Conservation (phyloP, 805 yeast genomes). For the Kodamaea kakaduensis region DNA sequence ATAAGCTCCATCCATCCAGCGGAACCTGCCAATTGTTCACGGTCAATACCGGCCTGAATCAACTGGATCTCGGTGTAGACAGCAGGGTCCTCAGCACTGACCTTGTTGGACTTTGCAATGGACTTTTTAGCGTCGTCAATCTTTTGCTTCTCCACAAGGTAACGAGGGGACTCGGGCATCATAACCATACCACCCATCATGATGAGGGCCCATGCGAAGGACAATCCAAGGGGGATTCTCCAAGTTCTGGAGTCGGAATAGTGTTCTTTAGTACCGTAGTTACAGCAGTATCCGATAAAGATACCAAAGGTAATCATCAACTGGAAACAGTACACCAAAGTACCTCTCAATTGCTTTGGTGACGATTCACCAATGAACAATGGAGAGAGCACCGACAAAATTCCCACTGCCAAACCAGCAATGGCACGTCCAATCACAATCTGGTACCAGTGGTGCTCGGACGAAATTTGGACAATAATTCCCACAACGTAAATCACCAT, state of each 20-base stretch:
- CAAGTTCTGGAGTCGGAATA: constrained; percentile 22
- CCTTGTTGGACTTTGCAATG: constrained; percentile 23
- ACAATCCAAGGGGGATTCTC: constrained; percentile 26
- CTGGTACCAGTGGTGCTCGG: constrained; percentile 23
- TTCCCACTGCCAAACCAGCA: constrained; percentile 27
- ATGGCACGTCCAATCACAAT: constrained; percentile 22
- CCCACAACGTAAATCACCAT: constrained; percentile 26
- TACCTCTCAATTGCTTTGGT: constrained; percentile 26
- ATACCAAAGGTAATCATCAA: constrained; percentile 25
- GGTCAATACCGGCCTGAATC: constrained; percentile 27
- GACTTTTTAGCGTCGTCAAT: constrained; percentile 25
- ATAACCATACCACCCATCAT: constrained; percentile 21
- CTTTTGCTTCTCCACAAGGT: constrained; percentile 19
- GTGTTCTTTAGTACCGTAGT: constrained; percentile 15
- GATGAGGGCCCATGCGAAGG: constrained; percentile 25
- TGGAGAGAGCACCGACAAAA: constrained; percentile 23
- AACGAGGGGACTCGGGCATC: constrained; percentile 29
- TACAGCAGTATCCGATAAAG: constrained; percentile 24
- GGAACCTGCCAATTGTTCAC: constrained; percentile 24
- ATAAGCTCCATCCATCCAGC: constrained; percentile 25
- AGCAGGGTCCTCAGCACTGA: constrained; percentile 20
- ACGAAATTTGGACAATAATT: constrained; percentile 22
- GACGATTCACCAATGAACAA: constrained; percentile 26
- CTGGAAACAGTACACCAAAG: constrained; percentile 27
- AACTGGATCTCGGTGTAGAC: constrained; percentile 23